These are phyloP conservation scores for Aspergillus hortae DNA, from an alignment of 2,329 filamentous ascomycete species.

Conservation along the genomic window DNA sequence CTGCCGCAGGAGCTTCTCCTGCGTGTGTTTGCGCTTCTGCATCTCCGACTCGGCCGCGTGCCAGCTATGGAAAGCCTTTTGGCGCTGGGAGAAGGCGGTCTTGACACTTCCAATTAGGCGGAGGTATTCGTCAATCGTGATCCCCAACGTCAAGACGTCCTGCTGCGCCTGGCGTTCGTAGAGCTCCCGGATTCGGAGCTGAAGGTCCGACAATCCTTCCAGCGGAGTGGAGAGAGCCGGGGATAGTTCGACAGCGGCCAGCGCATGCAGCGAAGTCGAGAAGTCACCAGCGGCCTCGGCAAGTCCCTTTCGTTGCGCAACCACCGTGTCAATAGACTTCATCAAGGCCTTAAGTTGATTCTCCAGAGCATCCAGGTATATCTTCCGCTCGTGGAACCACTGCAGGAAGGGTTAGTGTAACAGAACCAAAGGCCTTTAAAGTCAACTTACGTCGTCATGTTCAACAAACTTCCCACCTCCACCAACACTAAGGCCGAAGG, in stretches of 20 bases:
- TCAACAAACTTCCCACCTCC: constrained; percentile 85
- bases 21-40: constrained; percentile 79
- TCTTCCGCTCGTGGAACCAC: constrained; percentile 97
- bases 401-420: constrained; percentile 35
- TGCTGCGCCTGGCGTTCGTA: constrained; percentile 97
- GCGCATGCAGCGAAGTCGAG: constrained; percentile 83
- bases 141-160: constrained; percentile 91
- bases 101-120: constrained; percentile 93
- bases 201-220: constrained; percentile 86
- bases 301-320: constrained; percentile 86
- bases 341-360: constrained; percentile 84
- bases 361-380: constrained; percentile 92
- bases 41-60: constrained; percentile 85
- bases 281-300: constrained; percentile 93
- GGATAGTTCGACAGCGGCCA: constrained; percentile 89
- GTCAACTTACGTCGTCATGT: constrained; percentile 77
- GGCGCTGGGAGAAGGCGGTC: constrained; percentile 83
- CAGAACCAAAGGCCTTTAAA: background rate
- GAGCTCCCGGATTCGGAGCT: constrained; percentile 88
- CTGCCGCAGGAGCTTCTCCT: constrained; percentile 93
- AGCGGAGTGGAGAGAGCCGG: constrained; percentile 82
- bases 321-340: constrained; percentile 91
- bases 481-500: constrained; percentile 74
- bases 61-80: constrained; percentile 95
- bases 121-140: constrained; percentile 98